Conservation (phyloP, 306 rosid species). For the Castanea mollissima region DNA sequence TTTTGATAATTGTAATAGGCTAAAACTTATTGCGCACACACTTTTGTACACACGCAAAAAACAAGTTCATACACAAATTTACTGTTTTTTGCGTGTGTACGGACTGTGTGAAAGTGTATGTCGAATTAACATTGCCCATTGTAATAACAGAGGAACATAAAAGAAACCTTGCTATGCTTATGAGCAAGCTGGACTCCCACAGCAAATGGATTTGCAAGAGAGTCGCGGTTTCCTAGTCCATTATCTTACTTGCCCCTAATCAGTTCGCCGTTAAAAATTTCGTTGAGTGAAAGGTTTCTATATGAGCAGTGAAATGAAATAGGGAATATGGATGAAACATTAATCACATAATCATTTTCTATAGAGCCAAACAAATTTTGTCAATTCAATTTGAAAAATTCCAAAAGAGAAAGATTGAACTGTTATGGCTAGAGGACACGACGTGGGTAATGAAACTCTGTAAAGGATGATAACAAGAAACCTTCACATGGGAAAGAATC, state of each 20-base stretch:
- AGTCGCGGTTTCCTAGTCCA: too few species aligned
- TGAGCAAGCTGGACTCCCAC: too few species aligned
- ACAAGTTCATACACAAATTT: too few species aligned
- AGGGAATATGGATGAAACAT: neutral
- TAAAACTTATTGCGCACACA: too few species aligned
- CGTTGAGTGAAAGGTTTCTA: neutral
- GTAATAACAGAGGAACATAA: too few species aligned
- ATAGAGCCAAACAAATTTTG: neutral
- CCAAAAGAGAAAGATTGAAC: constrained; percentile 1
- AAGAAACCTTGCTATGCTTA: too few species aligned
- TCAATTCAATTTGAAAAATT: neutral
- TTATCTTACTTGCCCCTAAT: neutral
- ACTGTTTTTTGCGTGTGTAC: too few species aligned
- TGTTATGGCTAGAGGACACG: neutral
- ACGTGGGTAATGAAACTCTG: neutral
- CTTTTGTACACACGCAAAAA: too few species aligned
- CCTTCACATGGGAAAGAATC: constrained; percentile 15
- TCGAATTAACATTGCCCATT: too few species aligned
- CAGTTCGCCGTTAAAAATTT: neutral
- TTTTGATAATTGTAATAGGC: too few species aligned
- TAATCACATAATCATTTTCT: neutral
- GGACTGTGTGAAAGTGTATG: too few species aligned
- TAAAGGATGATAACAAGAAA: constrained; percentile 1
- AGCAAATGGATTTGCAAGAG: too few species aligned
- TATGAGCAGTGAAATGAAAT: neutral